These are phyloP conservation scores for Rosa persica DNA, from an alignment of 306 rosid genomes.

Conservation along the genomic window DNA sequence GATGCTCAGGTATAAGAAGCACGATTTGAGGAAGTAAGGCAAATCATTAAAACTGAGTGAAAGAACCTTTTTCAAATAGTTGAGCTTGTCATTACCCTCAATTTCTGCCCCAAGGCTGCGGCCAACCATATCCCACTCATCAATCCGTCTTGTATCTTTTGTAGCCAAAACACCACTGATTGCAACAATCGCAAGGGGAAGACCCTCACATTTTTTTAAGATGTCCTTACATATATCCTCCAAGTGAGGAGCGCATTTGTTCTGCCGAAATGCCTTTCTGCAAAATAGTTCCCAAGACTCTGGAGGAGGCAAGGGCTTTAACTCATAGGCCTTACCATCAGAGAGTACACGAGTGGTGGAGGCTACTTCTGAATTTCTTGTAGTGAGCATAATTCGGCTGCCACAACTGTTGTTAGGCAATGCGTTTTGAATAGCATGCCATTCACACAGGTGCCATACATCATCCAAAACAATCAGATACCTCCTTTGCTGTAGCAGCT, in stretches of 20 bases:
- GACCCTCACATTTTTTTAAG: constrained; percentile 62
- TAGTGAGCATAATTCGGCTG: constrained; percentile 64
- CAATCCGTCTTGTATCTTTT: constrained; percentile 51
- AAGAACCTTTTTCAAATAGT: constrained; percentile 53
- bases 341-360: constrained; percentile 37
- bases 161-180: constrained; percentile 66
- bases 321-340: constrained; percentile 36
- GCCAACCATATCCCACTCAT: constrained; percentile 57
- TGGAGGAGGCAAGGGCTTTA: constrained; percentile 47
- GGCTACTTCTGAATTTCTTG: constrained; percentile 56
- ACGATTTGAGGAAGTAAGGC: constrained; percentile 64
- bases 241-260: constrained; percentile 51
- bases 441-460: constrained; percentile 51
- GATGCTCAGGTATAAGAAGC: constrained; percentile 57
- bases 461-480: constrained; percentile 66
- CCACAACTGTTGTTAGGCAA: constrained; percentile 53
- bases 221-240: constrained; percentile 39
- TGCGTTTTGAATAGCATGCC: constrained; percentile 64
- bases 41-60: constrained; percentile 61
- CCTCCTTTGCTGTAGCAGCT: constrained; percentile 43
- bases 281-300: constrained; percentile 62
- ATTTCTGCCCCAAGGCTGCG: constrained; percentile 52
- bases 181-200: constrained; percentile 82
- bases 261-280: constrained; percentile 49
- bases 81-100: constrained; percentile 53